Base-by-base conservation (phyloP, 2,329 filamentous ascomycete genomes). In the Colletotrichum sp. region DNA sequence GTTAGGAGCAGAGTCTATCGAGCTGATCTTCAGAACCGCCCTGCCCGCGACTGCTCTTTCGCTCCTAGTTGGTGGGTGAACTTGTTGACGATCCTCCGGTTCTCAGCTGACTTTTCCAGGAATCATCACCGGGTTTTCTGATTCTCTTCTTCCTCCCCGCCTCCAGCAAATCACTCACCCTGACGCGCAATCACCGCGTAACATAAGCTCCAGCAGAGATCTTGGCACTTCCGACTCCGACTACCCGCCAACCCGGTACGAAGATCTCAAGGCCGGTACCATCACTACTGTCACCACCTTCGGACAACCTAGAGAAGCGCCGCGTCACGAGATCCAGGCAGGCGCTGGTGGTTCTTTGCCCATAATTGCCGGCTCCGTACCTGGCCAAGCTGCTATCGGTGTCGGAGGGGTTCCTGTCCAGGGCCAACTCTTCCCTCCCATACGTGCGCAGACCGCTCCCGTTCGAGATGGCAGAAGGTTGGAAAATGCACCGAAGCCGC, bases 21-120 rank as follows among this genome's bases (percentile, higher is more conserved):
- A 85, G 19, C 80, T 91, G 19, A 83, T 87, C 27, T 80, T 86
- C 57, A 85, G 87, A 77, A 91, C 89, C 4, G 85, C 89, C 8
- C 80, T 91, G 29, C 90, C 91, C 36, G 87, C 89, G 6, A 81
- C 84, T 34, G 90, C 90, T 4, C 84, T 91, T 22, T 81, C 87
- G 32, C 80, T 90, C 16, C 78, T 91, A 49, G 85, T 91, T 77
- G 85, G 89, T 91, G 85, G 78, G 85, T 83, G 62, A 27, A 19
- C 16, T 6, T 62, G 11, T 19, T 22, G 3, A 36, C 27, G 32
- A 29, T 27, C 15, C 15, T 34, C 8, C 8, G 16, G 13, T 9
- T 52, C 9, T 63, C 19, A 22, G 64, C 76, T 78, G 30, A 78
- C 19, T 52, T 71, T 9, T 61, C 22, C 64, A 84, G 83, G 66